A percentile compares a stretch with the other conserved stretches of the same genome.
Evolutionary conservation across 306 rosid species (phyloP).

Genomic region (Spatholobus suberectus): DNA sequence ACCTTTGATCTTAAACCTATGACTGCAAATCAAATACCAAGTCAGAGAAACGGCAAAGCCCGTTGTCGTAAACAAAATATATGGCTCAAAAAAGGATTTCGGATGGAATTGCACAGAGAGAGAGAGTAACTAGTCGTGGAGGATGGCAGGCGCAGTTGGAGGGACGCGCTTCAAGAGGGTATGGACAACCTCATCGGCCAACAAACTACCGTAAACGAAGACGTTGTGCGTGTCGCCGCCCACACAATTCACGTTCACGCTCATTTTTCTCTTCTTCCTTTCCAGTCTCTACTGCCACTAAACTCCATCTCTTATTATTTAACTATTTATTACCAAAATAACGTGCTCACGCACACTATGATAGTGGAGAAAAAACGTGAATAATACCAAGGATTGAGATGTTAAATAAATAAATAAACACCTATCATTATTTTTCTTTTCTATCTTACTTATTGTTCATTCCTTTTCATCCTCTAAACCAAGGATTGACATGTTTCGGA

Average conservation of each 20-base stretch:
- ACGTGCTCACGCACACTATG: background rate
- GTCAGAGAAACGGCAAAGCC: background rate
- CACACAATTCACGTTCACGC: background rate
- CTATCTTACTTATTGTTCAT: background rate
- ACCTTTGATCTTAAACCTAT: constrained; percentile 79
- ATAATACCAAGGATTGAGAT: no score
- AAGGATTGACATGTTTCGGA: background rate
- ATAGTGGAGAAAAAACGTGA: no score
- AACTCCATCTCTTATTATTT: background rate
- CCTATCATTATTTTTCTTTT: no score
- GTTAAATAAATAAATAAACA: no score
- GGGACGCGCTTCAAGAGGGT: constrained; percentile 77
- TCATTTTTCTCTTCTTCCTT: background rate
- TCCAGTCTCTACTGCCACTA: background rate
- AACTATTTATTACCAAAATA: background rate
- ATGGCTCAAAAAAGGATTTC: background rate
- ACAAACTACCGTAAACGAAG: constrained; percentile 87
- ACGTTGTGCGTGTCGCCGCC: constrained; percentile 54
- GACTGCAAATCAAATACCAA: constrained; percentile 49
- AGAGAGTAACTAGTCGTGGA: constrained; percentile 57
- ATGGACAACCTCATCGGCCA: constrained; percentile 79
- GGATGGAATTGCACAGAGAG: background rate
- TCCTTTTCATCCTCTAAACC: background rate
- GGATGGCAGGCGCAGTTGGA: constrained; percentile 60
- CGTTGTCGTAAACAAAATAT: no score